Conservation (phyloP, 2,329 filamentous ascomycete species). For the Cercospora brassicicola region DNA sequence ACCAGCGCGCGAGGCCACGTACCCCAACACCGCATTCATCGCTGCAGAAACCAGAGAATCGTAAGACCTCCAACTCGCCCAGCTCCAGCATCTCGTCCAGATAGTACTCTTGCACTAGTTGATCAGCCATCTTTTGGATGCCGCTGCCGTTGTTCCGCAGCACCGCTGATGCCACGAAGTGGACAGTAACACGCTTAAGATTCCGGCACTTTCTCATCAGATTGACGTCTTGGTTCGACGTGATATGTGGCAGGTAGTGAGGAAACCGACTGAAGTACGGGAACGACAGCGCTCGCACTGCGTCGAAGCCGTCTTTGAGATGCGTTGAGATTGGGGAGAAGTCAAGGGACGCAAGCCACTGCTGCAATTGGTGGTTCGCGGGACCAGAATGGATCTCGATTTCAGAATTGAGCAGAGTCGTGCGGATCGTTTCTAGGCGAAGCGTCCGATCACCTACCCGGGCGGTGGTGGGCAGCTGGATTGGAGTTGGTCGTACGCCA, state of each 20-base stretch:
- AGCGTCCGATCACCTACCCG: background rate
- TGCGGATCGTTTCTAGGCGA: background rate
- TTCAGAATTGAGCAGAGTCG: background rate
- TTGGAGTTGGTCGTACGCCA: background rate
- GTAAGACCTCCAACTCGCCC: background rate
- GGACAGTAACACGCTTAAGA: background rate
- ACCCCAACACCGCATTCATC: background rate
- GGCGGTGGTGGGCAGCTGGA: background rate
- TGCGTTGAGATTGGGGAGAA: background rate
- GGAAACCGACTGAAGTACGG: background rate
- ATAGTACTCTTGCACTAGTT: background rate
- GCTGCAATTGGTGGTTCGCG: too few species aligned
- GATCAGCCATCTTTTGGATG: background rate
- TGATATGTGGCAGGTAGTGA: background rate
- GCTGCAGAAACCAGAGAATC: background rate
- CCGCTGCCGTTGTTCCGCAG: background rate
- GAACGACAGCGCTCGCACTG: background rate
- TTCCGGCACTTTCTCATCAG: conserved; percentile 4
- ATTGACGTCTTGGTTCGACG: conserved; percentile 20
- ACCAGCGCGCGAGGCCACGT: background rate
- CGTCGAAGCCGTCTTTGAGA: background rate
- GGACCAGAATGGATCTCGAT: too few species aligned
- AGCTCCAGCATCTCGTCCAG: background rate
- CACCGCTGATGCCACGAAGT: background rate
- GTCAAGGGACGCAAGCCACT: background rate